phyloP scores from a whole-genome alignment of 2,329 filamentous ascomycete genomes.

The Penicillium sp. region DNA sequence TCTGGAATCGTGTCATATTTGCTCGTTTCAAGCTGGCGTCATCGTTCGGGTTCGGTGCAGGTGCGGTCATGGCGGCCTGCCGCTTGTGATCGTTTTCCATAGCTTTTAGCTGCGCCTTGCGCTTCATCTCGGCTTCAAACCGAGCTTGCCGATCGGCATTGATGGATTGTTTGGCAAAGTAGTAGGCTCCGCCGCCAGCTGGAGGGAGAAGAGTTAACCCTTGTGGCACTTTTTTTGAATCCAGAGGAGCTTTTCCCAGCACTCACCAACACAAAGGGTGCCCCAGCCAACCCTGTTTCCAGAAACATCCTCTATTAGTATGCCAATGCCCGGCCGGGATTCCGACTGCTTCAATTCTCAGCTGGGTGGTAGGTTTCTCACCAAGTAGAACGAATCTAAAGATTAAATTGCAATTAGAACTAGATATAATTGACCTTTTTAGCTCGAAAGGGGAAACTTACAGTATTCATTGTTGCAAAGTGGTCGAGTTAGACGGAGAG shows the following conservation, averaged over 20 bases:
- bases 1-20: slow-evolving; percentile 33
- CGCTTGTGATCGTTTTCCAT: slow-evolving; percentile 42
- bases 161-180: slow-evolving; percentile 93
- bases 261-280: slow-evolving; percentile 78
- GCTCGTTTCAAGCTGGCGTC: slow-evolving; percentile 41
- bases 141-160: slow-evolving; percentile 82
- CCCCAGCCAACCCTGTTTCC: slow-evolving; percentile 83
- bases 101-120: slow-evolving; percentile 45
- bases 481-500: slow-evolving; percentile 6
- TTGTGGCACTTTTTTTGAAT: not conserved
- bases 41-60: slow-evolving; percentile 23
- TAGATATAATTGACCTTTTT: not conserved
- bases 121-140: slow-evolving; percentile 71
- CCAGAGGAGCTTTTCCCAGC: not conserved
- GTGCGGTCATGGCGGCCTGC: slow-evolving; percentile 26
- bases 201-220: slow-evolving; percentile 13
- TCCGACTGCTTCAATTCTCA: not conserved
- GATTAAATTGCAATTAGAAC: slow-evolving; percentile 12
- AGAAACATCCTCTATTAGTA: slow-evolving; percentile 22
- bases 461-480: slow-evolving; percentile 55
- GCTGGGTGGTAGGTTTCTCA: slow-evolving; percentile 41
- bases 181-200: slow-evolving; percentile 92
- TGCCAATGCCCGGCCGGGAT: not conserved
- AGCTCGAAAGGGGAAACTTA: slow-evolving; percentile 35
- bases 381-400: slow-evolving; percentile 63